phyloP scores from a whole-genome alignment of 1,139 yeast genomes.

The Sugiyamaella neomexicana region DNA sequence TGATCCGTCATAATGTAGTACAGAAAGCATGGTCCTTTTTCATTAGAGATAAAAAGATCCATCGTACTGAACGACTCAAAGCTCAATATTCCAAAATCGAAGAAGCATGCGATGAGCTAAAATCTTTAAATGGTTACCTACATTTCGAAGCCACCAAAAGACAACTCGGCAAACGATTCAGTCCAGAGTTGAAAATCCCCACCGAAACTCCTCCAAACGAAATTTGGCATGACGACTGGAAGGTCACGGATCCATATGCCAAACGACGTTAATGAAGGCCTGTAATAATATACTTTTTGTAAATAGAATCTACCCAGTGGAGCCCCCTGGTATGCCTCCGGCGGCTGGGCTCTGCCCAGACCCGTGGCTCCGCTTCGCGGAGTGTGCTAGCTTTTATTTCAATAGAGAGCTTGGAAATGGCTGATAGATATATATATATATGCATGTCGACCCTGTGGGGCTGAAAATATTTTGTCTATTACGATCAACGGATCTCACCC shows the following conservation, averaged over 20 bases:
- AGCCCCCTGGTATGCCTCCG: not conserved
- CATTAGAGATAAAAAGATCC: conserved; percentile 49
- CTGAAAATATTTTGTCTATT: conserved; percentile 14
- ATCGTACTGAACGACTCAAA: conserved; percentile 50
- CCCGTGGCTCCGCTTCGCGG: not conserved
- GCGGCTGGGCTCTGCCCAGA: too few species aligned
- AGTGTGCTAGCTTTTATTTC: not conserved
- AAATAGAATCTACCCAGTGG: not conserved
- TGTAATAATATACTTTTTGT: not conserved
- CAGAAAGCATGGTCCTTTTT: conserved; percentile 78
- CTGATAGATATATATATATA: not conserved
- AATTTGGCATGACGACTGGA: conserved; percentile 75
- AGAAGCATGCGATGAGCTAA: conserved; percentile 74
- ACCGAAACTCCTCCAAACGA: conserved; percentile 87
- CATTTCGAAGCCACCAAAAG: conserved; percentile 53
- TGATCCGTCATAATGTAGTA: conserved; percentile 79
- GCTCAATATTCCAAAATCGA: conserved; percentile 66
- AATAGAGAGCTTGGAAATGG: not conserved
- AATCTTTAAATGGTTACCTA: conserved; percentile 51
- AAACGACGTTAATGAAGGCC: conserved; percentile 11
- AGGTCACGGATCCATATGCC: conserved; percentile 30
- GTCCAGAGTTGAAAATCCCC: conserved; percentile 74
- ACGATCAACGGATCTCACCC: not conserved
- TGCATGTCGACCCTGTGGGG: conserved; percentile 11
- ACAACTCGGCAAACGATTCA: conserved; percentile 47